These are phyloP conservation scores for Komagataella phaffii DNA, from an alignment of 805 yeast genomes.

Conservation along the genomic window DNA sequence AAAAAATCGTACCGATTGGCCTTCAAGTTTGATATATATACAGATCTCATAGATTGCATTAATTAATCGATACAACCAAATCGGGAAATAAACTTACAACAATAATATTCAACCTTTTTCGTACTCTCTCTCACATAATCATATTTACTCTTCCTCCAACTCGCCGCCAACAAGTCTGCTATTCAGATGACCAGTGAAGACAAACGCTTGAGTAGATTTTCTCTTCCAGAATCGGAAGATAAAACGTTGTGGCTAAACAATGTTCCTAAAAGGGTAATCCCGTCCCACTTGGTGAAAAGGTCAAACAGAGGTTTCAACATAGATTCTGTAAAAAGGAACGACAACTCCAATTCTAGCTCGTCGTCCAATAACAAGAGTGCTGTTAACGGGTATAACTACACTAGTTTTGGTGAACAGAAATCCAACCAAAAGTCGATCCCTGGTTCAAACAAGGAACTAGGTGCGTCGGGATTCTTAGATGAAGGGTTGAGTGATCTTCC, in stretches of 20 bases:
- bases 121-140: not conserved
- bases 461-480: not conserved
- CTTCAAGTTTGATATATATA: not conserved
- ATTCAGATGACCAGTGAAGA: not conserved
- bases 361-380: not conserved
- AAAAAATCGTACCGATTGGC: not conserved
- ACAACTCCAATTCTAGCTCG: not conserved
- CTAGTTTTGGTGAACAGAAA: not conserved
- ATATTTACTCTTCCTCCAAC: not conserved
- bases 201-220: not conserved
- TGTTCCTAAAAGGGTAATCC: constrained; percentile 1
- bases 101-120: not conserved
- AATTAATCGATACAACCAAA: not conserved
- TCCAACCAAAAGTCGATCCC: not conserved
- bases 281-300: constrained; percentile 1
- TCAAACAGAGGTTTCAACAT: not conserved
- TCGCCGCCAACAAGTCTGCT: not conserved
- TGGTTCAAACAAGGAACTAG: not conserved
- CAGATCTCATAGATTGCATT: not conserved
- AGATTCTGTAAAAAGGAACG: constrained; percentile 1
- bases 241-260: constrained; percentile 1
- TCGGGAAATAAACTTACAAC: not conserved
- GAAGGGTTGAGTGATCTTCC: constrained; percentile 28
- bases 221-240: constrained; percentile 1
- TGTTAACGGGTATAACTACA: not conserved